phyloP scores from a whole-genome alignment of 352 stramenopile species.

The Hyphochytrium catenoides region DNA sequence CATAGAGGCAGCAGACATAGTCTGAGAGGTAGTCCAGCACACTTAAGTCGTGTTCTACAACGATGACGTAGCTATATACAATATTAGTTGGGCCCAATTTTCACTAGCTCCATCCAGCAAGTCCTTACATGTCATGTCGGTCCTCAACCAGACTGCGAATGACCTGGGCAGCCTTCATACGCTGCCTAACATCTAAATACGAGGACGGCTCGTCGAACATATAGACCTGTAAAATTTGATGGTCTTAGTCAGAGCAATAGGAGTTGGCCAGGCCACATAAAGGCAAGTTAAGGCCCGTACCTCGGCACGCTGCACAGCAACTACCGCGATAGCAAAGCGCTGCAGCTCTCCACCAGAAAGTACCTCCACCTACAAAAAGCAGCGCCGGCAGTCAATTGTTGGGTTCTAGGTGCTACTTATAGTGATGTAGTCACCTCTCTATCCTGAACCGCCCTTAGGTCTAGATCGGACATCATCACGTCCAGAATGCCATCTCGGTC shows the following conservation, averaged over 20 bases:
- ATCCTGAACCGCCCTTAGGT: slow-evolving; percentile 90
- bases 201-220: slow-evolving; percentile 99
- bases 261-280: too few relatives aligned
- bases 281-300: too few relatives aligned
- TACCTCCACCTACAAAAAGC: slow-evolving; percentile 13
- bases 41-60: slow-evolving; percentile 98
- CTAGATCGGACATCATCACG: slow-evolving; percentile 68
- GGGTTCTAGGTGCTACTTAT: neutral
- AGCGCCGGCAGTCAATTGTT: neutral
- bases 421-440: slow-evolving; percentile 69
- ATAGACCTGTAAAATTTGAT: too few relatives aligned
- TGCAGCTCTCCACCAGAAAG: slow-evolving; percentile 96
- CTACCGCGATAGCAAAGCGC: slow-evolving; percentile 92
- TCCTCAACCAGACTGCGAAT: slow-evolving; percentile 89
- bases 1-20: slow-evolving; percentile 98
- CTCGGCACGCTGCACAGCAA: slow-evolving; percentile 82
- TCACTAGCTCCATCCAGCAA: too few relatives aligned
- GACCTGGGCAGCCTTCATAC: slow-evolving; percentile 89
- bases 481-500: slow-evolving; percentile 47
- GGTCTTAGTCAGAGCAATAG: too few relatives aligned
- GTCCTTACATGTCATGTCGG: slow-evolving; percentile 31
- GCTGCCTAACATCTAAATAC: slow-evolving; percentile 98
- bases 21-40: slow-evolving; percentile 98
- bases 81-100: too few relatives aligned
- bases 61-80: slow-evolving; percentile 77